A percentile compares a stretch with the other conserved stretches of the same genome.
These are phyloP conservation scores for Coemansia sp. DNA, from an alignment of 192 early-diverging fungal species.

Conservation along the genomic window DNA sequence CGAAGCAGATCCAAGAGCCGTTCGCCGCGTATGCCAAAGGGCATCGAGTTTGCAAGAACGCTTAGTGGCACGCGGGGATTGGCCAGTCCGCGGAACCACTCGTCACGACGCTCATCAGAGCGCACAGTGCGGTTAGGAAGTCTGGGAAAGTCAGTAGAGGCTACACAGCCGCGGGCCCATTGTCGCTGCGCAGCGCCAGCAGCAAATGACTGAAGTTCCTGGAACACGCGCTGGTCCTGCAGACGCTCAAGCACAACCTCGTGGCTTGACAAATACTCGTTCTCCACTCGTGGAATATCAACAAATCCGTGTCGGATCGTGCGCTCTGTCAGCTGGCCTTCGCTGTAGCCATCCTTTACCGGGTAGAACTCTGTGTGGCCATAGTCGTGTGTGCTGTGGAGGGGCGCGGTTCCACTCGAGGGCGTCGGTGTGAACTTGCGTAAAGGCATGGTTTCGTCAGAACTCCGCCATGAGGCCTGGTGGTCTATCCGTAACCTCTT, in stretches of 20 bases:
- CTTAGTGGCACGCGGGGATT: conserved; percentile 47
- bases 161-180: conserved; percentile 19
- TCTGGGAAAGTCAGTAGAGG: neutral
- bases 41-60: conserved; percentile 27
- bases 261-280: conserved; percentile 45
- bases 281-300: conserved; percentile 50
- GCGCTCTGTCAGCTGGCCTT: conserved; percentile 59
- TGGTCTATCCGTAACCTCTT: conserved; percentile 26
- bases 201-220: conserved; percentile 47
- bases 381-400: conserved; percentile 29
- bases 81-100: conserved; percentile 44
- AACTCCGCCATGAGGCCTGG: conserved; percentile 10
- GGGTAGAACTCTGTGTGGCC: conserved; percentile 62
- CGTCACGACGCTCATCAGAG: conserved; percentile 37
- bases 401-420: conserved; percentile 24
- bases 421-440: conserved; percentile 48
- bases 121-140: conserved; percentile 29
- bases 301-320: conserved; percentile 69
- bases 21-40: conserved; percentile 59
- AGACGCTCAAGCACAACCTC: conserved; percentile 40
- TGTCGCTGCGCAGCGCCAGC: conserved; percentile 39
- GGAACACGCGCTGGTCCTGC: conserved; percentile 41
- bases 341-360: conserved; percentile 42
- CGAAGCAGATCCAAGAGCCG: conserved; percentile 61
- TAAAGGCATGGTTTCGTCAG: conserved; percentile 32